phyloP scores from a whole-genome alignment of 1,284 basidiomycete species.

The Cryptococcus hybrid region DNA sequence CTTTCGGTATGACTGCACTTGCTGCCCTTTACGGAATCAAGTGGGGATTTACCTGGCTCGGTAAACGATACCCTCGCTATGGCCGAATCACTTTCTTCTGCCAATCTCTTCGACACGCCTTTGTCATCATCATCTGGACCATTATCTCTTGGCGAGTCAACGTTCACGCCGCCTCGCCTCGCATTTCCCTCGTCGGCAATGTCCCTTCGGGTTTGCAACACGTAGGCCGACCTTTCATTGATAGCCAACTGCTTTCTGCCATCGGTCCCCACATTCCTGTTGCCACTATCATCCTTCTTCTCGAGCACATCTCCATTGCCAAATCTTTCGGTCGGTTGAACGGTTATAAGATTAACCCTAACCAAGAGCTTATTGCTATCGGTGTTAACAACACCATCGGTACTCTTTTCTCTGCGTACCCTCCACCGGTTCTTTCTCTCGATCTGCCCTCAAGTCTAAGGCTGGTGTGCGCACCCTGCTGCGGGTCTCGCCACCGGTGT shows the following conservation, averaged over 20 bases:
- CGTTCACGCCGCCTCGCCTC: constrained; percentile 64
- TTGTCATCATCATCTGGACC: constrained; percentile 81
- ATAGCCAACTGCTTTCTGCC: constrained; percentile 62
- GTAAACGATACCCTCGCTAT: constrained; percentile 64
- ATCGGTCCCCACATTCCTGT: constrained; percentile 80
- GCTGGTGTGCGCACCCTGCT: constrained; percentile 89
- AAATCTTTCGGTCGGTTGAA: constrained; percentile 96
- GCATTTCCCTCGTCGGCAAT: constrained; percentile 78
- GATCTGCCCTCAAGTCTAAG: constrained; percentile 92
- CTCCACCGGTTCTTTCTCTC: constrained; percentile 96
- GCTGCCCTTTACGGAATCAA: constrained; percentile 69
- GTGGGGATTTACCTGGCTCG: constrained; percentile 59
- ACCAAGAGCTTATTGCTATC: constrained; percentile 96
- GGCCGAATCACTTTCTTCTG: constrained; percentile 87
- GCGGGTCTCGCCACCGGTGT: constrained; percentile 85
- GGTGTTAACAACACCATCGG: constrained; percentile 75
- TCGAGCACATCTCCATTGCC: constrained; percentile 96
- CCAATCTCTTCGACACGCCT: constrained; percentile 78
- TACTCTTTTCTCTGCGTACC: constrained; percentile 85
- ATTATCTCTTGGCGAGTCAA: constrained; percentile 81
- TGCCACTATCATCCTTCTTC: constrained; percentile 87
- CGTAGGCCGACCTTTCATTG: constrained; percentile 70
- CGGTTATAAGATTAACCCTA: constrained; percentile 96
- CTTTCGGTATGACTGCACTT: constrained; percentile 75
- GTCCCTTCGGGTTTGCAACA: constrained; percentile 82